Base-by-base conservation (phyloP, 352 stramenopile genomes). In the Phytophthora sp. region DNA sequence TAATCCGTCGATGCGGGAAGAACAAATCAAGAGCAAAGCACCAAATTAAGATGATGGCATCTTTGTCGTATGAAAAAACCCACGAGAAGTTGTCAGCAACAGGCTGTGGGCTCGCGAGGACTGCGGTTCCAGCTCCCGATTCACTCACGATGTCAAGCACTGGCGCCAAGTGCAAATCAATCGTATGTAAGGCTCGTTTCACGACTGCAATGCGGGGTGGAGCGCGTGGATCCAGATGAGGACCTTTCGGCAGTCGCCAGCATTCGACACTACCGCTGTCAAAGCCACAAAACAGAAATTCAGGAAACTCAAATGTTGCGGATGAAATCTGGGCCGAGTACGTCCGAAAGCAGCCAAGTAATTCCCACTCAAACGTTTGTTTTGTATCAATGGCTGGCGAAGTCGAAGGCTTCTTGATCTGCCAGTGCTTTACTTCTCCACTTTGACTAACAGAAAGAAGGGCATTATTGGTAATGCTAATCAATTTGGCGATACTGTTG, bases 231-330 rank as follows among this genome's bases (percentile, higher is more conserved):
- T 73, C 53, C 39, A 64, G 50, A 24, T 29, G 53, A 62, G 38
- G 36, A 16, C 31, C 24, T 45, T 61, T 54, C 3, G 74, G 74
- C 3, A 87, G 27, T 7, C 55, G 56, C 80, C 80, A 89, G 45
- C 80, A 89, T 66, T 89, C 80, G 12, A 89, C 65, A 39, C 73
- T 73, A 8, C 80, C 80, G 26, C 65, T 63, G 9, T 75, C 69
- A 56, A 83, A 89, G 2, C 80, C 80, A 38, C 76, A 82, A 45
- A 89, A 87, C 3, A 89, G 15, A 26, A 77, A 86, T 16, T 82
- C 76, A 12, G 71, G 60, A 15, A 23, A 60, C 42, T 77, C 57
- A 38, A 81, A 68, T 6, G 36, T 58, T 21, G 68, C 58, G 5
- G 69, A 69, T 9, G 80, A 87, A 26, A 86, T 11, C 30, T 66